phyloP scores from a whole-genome alignment of 257 asterid genomes.

The Ligustrum vulgare region DNA sequence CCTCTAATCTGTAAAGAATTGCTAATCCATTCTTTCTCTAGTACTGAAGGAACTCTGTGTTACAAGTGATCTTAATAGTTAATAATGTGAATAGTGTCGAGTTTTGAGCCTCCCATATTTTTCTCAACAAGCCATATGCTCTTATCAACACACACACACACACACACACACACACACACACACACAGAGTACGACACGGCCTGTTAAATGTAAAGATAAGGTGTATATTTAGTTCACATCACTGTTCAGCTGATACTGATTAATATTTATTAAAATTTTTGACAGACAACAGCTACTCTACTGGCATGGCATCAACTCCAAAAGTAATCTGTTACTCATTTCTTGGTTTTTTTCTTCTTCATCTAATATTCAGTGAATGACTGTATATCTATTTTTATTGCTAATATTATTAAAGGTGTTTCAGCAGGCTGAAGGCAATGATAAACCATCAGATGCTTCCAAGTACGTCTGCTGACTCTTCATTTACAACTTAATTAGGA shows the following conservation, averaged over 20 bases:
- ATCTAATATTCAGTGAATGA: neutral
- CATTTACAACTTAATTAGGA: conserved; percentile 17
- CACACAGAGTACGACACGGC: neutral
- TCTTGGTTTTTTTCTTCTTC: conserved; percentile 1
- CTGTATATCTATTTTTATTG: neutral
- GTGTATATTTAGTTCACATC: neutral
- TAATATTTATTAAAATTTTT: conserved; percentile 10
- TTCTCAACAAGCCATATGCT: conserved; percentile 6
- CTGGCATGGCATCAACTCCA: conserved; percentile 29
- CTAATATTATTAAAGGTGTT: conserved; percentile 32
- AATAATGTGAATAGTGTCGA: neutral
- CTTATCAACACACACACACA: too few relatives aligned
- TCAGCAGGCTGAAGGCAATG: conserved; percentile 52
- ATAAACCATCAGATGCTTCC: conserved; percentile 56
- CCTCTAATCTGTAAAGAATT: too few relatives aligned
- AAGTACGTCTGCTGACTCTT: conserved; percentile 55
- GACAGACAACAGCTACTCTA: conserved; percentile 37
- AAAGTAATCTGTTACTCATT: conserved; percentile 32
- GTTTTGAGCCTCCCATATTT: neutral
- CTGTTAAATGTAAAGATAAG: conserved; percentile 2
- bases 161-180: too few relatives aligned
- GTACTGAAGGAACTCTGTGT: too few relatives aligned
- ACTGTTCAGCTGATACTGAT: conserved; percentile 10
- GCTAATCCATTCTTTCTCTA: too few relatives aligned
- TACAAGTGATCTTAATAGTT: neutral